Percentiles rank a stretch among this genome's conserved stretches.
Evolutionary conservation across 495 filamentous ascomycete species (phyloP).

Genomic region (Penicillium alfredii): DNA sequence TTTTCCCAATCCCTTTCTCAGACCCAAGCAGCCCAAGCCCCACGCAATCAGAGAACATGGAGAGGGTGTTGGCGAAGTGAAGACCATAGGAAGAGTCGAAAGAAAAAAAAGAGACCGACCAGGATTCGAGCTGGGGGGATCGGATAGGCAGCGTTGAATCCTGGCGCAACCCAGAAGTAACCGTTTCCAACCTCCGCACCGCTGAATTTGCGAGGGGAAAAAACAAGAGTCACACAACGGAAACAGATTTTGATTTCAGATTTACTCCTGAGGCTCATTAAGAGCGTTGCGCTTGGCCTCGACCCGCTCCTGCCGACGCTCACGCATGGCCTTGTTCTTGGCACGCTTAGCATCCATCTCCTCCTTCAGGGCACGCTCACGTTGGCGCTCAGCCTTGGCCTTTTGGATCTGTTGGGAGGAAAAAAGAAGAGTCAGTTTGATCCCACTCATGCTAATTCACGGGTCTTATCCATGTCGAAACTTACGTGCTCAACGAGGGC

Average conservation of each 20-base stretch:
- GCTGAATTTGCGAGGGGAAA: constrained; percentile 29
- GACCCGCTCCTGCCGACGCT: constrained; percentile 86
- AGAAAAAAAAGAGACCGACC: constrained; percentile 22
- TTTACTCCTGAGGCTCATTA: constrained; percentile 65
- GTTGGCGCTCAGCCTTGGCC: constrained; percentile 97
- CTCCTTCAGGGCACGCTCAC: constrained; percentile 90
- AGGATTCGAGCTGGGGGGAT: constrained; percentile 17
- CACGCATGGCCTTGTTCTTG: constrained; percentile 99
- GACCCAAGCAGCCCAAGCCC: constrained; percentile 19
- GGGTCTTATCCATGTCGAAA: constrained; percentile 23
- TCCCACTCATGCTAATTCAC: no score
- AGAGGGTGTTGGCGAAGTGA: constrained; percentile 9
- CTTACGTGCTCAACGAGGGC: constrained; percentile 98
- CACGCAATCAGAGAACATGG: constrained; percentile 13
- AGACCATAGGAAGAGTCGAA: constrained; percentile 23
- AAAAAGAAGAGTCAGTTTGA: neutral
- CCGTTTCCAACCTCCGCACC: constrained; percentile 41
- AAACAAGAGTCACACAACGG: constrained; percentile 32
- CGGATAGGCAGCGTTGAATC: constrained; percentile 19
- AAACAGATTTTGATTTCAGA: constrained; percentile 24
- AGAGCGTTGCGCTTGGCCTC: constrained; percentile 82
- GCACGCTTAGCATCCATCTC: constrained; percentile 99
- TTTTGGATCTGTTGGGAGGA: constrained; percentile 76
- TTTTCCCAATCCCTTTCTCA: constrained; percentile 15
- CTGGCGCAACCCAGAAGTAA: constrained; percentile 19